Evolutionary conservation across 2,329 filamentous ascomycete species (phyloP).

Genomic region (Colletotrichum endophyticum): DNA sequence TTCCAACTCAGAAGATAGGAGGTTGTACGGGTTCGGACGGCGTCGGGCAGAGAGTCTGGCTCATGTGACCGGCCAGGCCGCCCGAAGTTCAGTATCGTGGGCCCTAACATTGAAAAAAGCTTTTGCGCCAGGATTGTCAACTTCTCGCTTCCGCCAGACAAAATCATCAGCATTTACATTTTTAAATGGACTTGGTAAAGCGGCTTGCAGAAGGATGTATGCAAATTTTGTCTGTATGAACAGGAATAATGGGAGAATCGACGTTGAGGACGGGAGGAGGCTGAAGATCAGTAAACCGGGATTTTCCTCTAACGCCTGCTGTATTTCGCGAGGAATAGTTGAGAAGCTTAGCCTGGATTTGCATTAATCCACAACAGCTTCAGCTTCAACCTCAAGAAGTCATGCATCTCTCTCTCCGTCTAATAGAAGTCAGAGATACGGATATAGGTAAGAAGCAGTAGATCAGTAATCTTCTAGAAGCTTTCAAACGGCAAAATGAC

Average conservation of each 20-base stretch:
- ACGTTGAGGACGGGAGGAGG: background rate
- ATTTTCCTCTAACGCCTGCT: background rate
- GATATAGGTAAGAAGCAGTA: no score
- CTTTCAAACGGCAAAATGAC: no score
- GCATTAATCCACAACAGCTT: background rate
- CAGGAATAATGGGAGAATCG: background rate
- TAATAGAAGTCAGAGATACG: background rate
- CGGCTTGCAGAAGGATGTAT: background rate
- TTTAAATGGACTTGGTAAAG: background rate
- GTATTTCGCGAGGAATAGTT: background rate
- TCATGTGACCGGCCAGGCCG: background rate
- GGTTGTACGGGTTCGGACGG: background rate
- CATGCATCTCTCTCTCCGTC: background rate
- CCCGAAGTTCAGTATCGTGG: background rate
- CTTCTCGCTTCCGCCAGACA: background rate
- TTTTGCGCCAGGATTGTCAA: background rate
- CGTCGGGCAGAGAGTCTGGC: background rate
- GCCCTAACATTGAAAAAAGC: background rate
- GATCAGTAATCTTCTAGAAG: no score
- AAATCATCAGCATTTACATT: background rate
- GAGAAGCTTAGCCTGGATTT: background rate
- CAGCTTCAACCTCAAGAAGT: background rate
- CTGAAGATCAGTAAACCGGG: background rate
- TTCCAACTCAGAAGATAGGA: background rate
- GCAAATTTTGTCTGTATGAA: background rate